phyloP scores from a whole-genome alignment of 768 basidiomycete species.

The Psilocybe subaeruginosa region DNA sequence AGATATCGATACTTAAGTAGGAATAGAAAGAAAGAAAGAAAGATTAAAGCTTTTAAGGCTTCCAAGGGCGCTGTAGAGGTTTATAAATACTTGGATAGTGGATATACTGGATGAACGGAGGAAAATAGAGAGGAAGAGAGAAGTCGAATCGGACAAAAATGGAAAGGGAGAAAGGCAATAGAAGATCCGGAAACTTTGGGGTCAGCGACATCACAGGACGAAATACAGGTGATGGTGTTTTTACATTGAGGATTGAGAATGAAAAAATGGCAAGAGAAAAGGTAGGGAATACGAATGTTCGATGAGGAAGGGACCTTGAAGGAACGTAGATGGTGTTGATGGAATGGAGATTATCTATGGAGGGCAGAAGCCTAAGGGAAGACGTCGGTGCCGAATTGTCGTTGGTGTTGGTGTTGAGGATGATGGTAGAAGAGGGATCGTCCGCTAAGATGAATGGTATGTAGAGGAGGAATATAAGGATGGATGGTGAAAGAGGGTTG shows the following conservation, averaged over 20 bases:
- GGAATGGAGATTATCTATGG: background rate
- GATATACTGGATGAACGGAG: background rate
- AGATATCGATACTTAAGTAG: background rate
- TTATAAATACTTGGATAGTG: background rate
- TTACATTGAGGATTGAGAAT: background rate
- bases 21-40: background rate
- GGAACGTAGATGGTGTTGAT: background rate
- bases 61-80: background rate
- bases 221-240: background rate
- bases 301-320: background rate
- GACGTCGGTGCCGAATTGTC: too few relatives aligned
- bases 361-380: background rate
- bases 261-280: background rate
- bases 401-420: too few relatives aligned
- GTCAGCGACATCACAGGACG: background rate
- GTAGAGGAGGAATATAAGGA: too few relatives aligned
- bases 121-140: background rate
- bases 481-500: background rate
- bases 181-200: background rate
- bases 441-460: too few relatives aligned
- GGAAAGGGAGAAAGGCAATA: background rate
- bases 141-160: background rate
- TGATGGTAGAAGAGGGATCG: too few relatives aligned
- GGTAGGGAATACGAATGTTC: background rate
- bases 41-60: background rate